phyloP scores from a whole-genome alignment of 352 stramenopile genomes.

The Globisporangium acanthophoron region DNA sequence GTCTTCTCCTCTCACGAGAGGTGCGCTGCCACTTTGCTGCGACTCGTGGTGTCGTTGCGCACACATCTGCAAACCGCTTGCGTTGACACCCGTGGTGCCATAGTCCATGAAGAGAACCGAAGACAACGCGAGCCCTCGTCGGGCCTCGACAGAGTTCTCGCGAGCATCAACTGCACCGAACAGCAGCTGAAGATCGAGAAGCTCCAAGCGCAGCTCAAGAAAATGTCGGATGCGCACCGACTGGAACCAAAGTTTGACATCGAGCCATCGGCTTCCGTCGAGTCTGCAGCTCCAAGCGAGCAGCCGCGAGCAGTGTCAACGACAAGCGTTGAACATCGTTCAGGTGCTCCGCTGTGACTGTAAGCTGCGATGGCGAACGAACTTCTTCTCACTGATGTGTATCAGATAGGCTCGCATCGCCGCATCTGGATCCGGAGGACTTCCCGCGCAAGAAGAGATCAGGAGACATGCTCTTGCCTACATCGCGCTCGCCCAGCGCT shows the following conservation, averaged over 20 bases:
- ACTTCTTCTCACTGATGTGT: background rate
- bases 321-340: background rate
- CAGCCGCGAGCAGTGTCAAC: too few relatives aligned
- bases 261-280: constrained; percentile 1
- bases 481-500: background rate
- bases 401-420: background rate
- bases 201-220: constrained; percentile 25
- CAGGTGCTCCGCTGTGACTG: background rate
- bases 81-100: background rate
- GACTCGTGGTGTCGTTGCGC: background rate
- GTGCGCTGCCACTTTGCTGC: background rate
- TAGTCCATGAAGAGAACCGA: background rate
- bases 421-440: too few relatives aligned
- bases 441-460: background rate
- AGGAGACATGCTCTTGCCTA: background rate
- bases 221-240: constrained; percentile 21
- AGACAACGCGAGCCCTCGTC: background rate
- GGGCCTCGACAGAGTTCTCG: constrained; percentile 14
- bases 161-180: constrained; percentile 14
- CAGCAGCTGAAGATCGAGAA: constrained; percentile 34
- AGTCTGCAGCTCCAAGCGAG: too few relatives aligned
- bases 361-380: background rate
- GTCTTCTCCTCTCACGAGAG: background rate
- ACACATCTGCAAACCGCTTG: background rate
- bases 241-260: constrained; percentile 25